Base-by-base conservation (phyloP, 768 basidiomycete species). In the Tremella mesenterica region DNA sequence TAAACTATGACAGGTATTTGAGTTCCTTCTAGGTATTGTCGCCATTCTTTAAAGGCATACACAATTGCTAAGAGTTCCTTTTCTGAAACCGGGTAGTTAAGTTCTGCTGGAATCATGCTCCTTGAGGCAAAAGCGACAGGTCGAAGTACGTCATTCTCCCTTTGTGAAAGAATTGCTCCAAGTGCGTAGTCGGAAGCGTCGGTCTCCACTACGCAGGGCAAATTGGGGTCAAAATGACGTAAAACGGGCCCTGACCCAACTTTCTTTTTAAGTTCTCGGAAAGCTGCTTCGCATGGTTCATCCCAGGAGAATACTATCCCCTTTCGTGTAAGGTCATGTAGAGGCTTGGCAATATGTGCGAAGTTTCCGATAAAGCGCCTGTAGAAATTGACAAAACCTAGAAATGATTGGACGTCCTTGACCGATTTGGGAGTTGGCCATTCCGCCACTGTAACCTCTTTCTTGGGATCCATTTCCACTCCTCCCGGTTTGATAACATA, bases 11-110 rank as follows among this genome's bases (percentile, higher is more conserved):
- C 16, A 18, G n/a, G 36, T 28, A 33, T 36, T 29, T 27, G 21
- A 29, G n/a, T 25, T 13, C 50, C 50, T 36, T 48, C 48, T 16
- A 49, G 43, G 8, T 51, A 27, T 47, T 31, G 29, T 28, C 58
- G 44, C 6, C 39, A 38, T 36, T 47, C 48, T 26, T 27, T 39
- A 33, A 59, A 54, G 6, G 39, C 49, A 31, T 46, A 41, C 2
- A 58, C 54, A 1, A 62, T 58, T 1, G 60, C 54, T 16, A 59
- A 27, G 20, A 58, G 48, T 34, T 62, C 60, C 43, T 56, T 49
- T 31, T 59, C 60, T 54, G 79, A 74, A n/a, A 78, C 75, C 12
- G 78, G 67, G 53, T 81, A 81, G 60, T 81, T 81, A 0, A 64
- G 28, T 59, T 82, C 75, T 0, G 76, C 63, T 0, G 53, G 23